Evolutionary conservation across 2,329 filamentous ascomycete species (phyloP).

Genomic region (Colletotrichum theobromicola): DNA sequence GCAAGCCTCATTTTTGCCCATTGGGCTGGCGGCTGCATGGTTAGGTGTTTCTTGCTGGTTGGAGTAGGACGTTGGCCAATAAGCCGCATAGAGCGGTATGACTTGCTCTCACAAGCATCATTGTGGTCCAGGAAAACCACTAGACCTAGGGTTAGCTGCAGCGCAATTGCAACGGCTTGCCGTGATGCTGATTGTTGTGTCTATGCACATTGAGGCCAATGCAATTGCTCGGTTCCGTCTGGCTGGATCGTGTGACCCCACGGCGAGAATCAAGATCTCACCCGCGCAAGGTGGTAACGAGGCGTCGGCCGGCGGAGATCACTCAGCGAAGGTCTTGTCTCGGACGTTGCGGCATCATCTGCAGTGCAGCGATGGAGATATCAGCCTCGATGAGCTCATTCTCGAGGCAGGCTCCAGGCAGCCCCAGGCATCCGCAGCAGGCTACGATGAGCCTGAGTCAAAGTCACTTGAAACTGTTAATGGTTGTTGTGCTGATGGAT

Average conservation of each 20-base stretch:
- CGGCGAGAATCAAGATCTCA: neutral
- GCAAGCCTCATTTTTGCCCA: constrained; percentile 14
- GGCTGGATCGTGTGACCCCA: neutral
- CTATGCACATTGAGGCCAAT: neutral
- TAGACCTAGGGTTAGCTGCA: neutral
- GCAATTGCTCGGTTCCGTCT: neutral
- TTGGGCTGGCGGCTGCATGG: neutral
- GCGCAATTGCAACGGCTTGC: neutral
- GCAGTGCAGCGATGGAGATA: neutral
- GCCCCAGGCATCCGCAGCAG: neutral
- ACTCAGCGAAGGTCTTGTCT: neutral
- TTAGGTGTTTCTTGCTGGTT: neutral
- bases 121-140: neutral
- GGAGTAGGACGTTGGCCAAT: neutral
- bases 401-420: neutral
- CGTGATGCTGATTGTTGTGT: neutral
- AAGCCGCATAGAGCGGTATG: neutral
- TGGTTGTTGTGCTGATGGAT: neutral
- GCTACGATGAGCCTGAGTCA: neutral
- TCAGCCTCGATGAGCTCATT: neutral
- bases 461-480: neutral
- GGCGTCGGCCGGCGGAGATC: neutral
- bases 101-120: neutral
- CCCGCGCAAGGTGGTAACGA: neutral
- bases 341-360: neutral